Evolutionary conservation across 768 basidiomycete genomes (phyloP).

Genomic region (Termitomyces sp.): DNA sequence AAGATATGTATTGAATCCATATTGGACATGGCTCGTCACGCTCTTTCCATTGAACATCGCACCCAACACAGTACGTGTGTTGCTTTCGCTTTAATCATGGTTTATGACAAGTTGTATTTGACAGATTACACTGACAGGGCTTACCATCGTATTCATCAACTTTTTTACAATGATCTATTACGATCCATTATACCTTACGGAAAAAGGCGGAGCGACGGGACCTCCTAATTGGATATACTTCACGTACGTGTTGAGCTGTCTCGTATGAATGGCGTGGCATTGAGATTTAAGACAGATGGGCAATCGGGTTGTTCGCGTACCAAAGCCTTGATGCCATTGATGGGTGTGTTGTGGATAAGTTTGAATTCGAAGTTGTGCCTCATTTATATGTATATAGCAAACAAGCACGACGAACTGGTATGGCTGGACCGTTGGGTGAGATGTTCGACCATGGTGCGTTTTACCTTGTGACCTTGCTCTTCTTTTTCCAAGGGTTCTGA

Average conservation of each 20-base stretch:
- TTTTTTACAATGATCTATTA: constrained; percentile 78
- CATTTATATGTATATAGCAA: constrained; percentile 45
- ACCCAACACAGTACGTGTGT: constrained; percentile 73
- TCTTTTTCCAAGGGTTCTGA: background rate
- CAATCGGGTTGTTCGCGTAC: constrained; percentile 82
- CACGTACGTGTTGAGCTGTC: constrained; percentile 46
- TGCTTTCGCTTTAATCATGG: background rate
- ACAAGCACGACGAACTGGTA: constrained; percentile 91
- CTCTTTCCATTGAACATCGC: constrained; percentile 82
- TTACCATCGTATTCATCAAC: constrained; percentile 77
- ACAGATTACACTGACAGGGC: constrained; percentile 87
- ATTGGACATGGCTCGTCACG: constrained; percentile 89
- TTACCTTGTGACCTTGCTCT: background rate
- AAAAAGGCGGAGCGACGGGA: constrained; percentile 53
- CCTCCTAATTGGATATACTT: constrained; percentile 88
- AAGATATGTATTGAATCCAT: constrained; percentile 71
- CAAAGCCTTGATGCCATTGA: constrained; percentile 89
- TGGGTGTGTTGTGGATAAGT: constrained; percentile 42
- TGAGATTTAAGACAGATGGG: constrained; percentile 54
- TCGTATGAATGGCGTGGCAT: background rate
- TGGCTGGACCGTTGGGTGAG: constrained; percentile 96
- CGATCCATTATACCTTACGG: constrained; percentile 71
- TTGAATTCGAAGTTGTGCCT: constrained; percentile 1
- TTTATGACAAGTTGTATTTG: background rate
- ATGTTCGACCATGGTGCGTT: constrained; percentile 93